A percentile compares a stretch with the other conserved stretches of the same genome.
Conservation (phyloP, 306 rosid species). For the Glycine latifolia region DNA sequence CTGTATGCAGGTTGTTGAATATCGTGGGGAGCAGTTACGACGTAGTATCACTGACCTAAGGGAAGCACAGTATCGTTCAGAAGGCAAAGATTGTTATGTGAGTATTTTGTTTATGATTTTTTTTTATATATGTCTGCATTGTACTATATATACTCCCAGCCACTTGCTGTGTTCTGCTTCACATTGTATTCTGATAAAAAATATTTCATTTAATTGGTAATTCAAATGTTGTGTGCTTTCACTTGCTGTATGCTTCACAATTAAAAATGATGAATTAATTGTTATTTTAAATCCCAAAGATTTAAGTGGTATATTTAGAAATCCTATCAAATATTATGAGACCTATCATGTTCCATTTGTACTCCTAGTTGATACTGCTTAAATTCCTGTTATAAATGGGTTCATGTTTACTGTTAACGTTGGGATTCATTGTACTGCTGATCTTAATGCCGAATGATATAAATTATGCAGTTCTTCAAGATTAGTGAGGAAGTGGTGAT, state of each 20-base stretch:
- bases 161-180: no score
- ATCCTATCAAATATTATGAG: no score
- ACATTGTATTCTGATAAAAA: background rate
- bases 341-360: no score
- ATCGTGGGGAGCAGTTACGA: constrained; percentile 92
- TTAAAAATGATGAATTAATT: no score
- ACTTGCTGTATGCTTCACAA: no score
- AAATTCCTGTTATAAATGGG: background rate
- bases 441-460: background rate
- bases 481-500: constrained; percentile 87
- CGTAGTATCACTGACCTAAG: constrained; percentile 83
- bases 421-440: constrained; percentile 21
- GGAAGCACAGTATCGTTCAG: constrained; percentile 72
- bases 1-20: constrained; percentile 77
- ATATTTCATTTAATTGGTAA: no score
- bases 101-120: constrained; percentile 47
- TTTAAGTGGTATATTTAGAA: no score
- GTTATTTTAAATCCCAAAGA: no score
- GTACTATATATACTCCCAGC: no score
- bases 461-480: constrained; percentile 86
- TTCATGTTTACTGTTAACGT: constrained; percentile 1
- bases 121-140: background rate
- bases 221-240: no score
- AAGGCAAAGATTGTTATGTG: constrained; percentile 96
- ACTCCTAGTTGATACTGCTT: no score